These are phyloP conservation scores for Chalciporus piperatus DNA, from an alignment of 768 basidiomycete genomes.

Conservation along the genomic window DNA sequence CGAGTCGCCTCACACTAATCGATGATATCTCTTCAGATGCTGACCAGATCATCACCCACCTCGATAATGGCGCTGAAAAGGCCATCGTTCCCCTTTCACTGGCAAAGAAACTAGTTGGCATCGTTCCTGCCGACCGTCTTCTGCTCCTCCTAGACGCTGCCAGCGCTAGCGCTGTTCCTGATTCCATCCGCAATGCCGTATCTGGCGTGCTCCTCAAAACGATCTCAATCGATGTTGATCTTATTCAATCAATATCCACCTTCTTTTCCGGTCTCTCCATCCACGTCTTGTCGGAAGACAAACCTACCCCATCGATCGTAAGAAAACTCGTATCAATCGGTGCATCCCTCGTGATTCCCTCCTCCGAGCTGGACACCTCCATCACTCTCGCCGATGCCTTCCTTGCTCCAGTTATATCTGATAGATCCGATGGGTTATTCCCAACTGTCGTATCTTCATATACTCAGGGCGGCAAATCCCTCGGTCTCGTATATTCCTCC, in stretches of 20 bases:
- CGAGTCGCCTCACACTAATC: slow-evolving; percentile 51
- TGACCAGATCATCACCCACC: slow-evolving; percentile 58
- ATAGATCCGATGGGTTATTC: slow-evolving; percentile 89
- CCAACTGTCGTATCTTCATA: slow-evolving; percentile 85
- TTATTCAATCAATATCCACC: slow-evolving; percentile 71
- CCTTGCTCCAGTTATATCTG: slow-evolving; percentile 76
- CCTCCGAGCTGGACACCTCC: slow-evolving; percentile 57
- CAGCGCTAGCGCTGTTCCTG: slow-evolving; percentile 71
- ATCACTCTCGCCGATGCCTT: slow-evolving; percentile 84
- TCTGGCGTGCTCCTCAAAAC: slow-evolving; percentile 82
- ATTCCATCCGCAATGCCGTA: slow-evolving; percentile 67
- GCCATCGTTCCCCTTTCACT: slow-evolving; percentile 69
- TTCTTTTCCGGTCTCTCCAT: slow-evolving; percentile 68
- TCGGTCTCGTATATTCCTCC: slow-evolving; percentile 97
- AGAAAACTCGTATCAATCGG: slow-evolving; percentile 56
- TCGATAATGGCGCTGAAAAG: slow-evolving; percentile 80
- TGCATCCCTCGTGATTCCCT: slow-evolving; percentile 69
- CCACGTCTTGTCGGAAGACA: slow-evolving; percentile 53
- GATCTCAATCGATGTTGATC: slow-evolving; percentile 65
- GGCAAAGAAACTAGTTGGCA: slow-evolving; percentile 64
- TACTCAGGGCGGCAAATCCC: slow-evolving; percentile 62
- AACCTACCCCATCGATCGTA: slow-evolving; percentile 60
- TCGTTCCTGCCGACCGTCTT: slow-evolving; percentile 68
- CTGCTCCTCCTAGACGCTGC: slow-evolving; percentile 73
- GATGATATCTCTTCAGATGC: slow-evolving; percentile 46